These are phyloP conservation scores for Aspergillus pseudoterreus DNA, from an alignment of 2,329 filamentous ascomycete species.

Conservation along the genomic window DNA sequence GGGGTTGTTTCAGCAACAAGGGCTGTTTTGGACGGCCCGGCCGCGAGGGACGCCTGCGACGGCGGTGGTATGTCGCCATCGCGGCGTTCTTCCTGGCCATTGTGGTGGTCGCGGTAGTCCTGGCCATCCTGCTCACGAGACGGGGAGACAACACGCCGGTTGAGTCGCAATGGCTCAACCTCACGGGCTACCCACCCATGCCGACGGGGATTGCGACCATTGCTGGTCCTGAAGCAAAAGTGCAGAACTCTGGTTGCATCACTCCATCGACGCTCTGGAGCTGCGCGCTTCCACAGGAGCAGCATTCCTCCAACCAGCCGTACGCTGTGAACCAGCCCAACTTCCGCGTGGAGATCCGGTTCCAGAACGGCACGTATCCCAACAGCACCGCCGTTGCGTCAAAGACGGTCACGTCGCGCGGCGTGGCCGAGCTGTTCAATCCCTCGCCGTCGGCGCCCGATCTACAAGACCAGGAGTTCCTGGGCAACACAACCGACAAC, in stretches of 20 bases:
- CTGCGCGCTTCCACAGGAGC: constrained; percentile 75
- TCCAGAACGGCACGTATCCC: constrained; percentile 52
- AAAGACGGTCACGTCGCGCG: constrained; percentile 31
- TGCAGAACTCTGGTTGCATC: constrained; percentile 66
- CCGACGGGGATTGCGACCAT: constrained; percentile 79
- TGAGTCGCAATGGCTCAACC: constrained; percentile 69
- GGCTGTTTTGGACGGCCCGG: constrained; percentile 64
- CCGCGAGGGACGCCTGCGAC: constrained; percentile 60
- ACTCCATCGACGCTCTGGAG: constrained; percentile 75
- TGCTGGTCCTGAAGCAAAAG: constrained; percentile 64
- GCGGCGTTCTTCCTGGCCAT: constrained; percentile 50
- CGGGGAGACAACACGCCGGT: constrained; percentile 40
- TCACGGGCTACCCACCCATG: constrained; percentile 82
- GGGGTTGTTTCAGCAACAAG: constrained; percentile 59
- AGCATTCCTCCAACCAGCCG: constrained; percentile 61
- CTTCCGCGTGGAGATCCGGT: constrained; percentile 72
- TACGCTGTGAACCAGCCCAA: constrained; percentile 68
- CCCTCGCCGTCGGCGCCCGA: constrained; percentile 47
- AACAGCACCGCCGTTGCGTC: constrained; percentile 59
- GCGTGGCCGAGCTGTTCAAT: constrained; percentile 35
- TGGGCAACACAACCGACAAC: constrained; percentile 81
- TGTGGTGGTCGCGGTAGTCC: constrained; percentile 55
- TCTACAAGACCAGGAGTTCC: constrained; percentile 69
- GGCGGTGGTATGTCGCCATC: constrained; percentile 58
- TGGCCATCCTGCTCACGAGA: constrained; percentile 55